A percentile compares a stretch with the other conserved stretches of the same genome.
These are phyloP conservation scores for Brachypodium distachyon DNA, from an alignment of 202 grass and related monocot genomes.

Conservation along the genomic window DNA sequence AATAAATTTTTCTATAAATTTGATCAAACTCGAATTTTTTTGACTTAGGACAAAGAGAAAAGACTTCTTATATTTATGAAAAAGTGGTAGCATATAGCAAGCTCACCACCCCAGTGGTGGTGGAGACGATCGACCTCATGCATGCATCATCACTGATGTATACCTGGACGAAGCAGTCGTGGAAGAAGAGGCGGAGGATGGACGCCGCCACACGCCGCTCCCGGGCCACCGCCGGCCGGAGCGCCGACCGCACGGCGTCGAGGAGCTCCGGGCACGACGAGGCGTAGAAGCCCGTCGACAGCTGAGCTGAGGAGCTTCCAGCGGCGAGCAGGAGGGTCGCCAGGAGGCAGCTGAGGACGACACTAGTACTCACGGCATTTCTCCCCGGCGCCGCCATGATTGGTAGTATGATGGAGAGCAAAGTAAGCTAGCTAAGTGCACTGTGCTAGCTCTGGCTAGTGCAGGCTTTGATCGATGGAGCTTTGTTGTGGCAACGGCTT, in stretches of 20 bases:
- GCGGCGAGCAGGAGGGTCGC: not conserved
- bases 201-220: conserved; percentile 63
- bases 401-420: too few species aligned
- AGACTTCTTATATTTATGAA: too few species aligned
- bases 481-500: too few species aligned
- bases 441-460: not conserved
- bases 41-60: too few species aligned
- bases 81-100: too few species aligned
- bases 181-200: conserved; percentile 70
- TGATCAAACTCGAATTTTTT: too few species aligned
- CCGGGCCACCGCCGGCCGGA: conserved; percentile 35
- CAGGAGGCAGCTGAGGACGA: not conserved
- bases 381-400: conserved; percentile 17
- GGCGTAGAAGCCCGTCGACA: conserved; percentile 49
- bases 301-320: conserved; percentile 34
- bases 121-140: too few species aligned
- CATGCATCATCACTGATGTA: not conserved
- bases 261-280: conserved; percentile 43
- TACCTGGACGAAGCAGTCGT: conserved; percentile 86
- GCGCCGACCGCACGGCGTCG: conserved; percentile 26
- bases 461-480: too few species aligned
- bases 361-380: too few species aligned
- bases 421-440: too few species aligned
- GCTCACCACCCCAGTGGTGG: too few species aligned
- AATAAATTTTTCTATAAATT: too few species aligned